phyloP scores from a whole-genome alignment of 345 rosid species.

The Brassica juncea region DNA sequence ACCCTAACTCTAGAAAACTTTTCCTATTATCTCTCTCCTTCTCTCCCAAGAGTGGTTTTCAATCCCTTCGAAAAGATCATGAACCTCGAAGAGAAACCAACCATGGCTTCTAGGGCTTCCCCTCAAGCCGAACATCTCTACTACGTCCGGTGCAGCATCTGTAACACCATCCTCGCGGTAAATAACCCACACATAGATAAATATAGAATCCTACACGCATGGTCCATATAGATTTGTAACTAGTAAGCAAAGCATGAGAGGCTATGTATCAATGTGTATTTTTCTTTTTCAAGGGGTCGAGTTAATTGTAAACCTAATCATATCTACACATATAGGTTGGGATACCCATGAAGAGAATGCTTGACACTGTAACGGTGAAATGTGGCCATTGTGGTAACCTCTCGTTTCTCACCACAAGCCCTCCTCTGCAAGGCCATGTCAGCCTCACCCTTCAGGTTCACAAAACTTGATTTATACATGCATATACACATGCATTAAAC shows the following conservation, averaged over 20 bases:
- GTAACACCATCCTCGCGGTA: slow-evolving; percentile 99
- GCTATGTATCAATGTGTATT: neutral
- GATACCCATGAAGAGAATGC: slow-evolving; percentile 83
- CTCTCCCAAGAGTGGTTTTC: slow-evolving; percentile 13
- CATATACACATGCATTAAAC: neutral
- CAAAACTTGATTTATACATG: neutral
- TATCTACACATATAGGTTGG: slow-evolving; percentile 61
- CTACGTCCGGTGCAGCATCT: slow-evolving; percentile 96
- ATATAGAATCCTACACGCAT: neutral
- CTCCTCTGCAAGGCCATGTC: slow-evolving; percentile 78
- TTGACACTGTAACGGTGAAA: slow-evolving; percentile 94
- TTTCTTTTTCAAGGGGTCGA: neutral
- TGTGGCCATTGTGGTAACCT: slow-evolving; percentile 97
- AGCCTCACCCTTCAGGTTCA: slow-evolving; percentile 66
- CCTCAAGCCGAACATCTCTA: slow-evolving; percentile 80
- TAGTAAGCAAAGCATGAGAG: neutral
- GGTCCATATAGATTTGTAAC: neutral
- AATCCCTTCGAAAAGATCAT: slow-evolving; percentile 31
- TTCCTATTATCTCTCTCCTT: slow-evolving; percentile 27
- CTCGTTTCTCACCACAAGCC: slow-evolving; percentile 82
- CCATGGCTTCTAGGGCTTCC: slow-evolving; percentile 57
- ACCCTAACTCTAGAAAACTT: slow-evolving; percentile 14
- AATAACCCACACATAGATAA: neutral
- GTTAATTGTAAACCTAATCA: slow-evolving; percentile 2
- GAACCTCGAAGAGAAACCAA: slow-evolving; percentile 70